Evolutionary conservation across 2,329 filamentous ascomycete species (phyloP), one percentile per base, ranked within the genome.

Genomic region (Diaporthe destruens): DNA sequence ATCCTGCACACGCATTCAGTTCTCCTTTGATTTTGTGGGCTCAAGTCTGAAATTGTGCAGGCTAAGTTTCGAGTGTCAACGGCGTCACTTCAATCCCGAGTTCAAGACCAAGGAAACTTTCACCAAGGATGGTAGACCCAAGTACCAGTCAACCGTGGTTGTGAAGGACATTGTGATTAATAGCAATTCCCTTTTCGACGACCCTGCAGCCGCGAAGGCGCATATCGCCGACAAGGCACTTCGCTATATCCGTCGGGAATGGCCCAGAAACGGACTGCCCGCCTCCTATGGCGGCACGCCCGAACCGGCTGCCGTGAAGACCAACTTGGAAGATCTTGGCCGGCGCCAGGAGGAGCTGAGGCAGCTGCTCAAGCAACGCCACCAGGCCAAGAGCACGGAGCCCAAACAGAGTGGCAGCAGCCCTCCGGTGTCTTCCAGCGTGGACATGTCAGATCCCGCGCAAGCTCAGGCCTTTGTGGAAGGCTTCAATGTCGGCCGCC

Each of bases 381-480:
- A 69, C 16, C 54, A 71, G 12, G 34, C 29, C 9, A 59, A 69
- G 54, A 61, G 44, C 25, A 20, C 25, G 6, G 54, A 56, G 44
- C 32, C 42, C 23, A 23, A 5, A 25, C 44, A 44, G 42, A 34
- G 25, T 8, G 18, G 12, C 9, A 34, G 29, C 16, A 25, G 12
- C 12, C 72, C 54, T 2, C 29, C 49, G 12, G 34, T 51, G n/a
- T n/a, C 44, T 29, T 51, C 68, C 3, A 44, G 44, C 14, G 65
- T 74, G 12, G 65, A 74, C 34, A 74, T 74, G 66, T 49, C 55
- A 44, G 75, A 75, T 32, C 69, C 73, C 5, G 69, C 71, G 29
- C 73, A 72, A 29, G 57, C 71, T 5, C 74, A 63, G 8, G 76
- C 76, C 25, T 78, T 76, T 49, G 65, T 78, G 4, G 75, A 78